Evolutionary conservation across 306 rosid genomes (phyloP), one percentile per base, ranked within the genome.

Genomic region (Abrus precatorius): DNA sequence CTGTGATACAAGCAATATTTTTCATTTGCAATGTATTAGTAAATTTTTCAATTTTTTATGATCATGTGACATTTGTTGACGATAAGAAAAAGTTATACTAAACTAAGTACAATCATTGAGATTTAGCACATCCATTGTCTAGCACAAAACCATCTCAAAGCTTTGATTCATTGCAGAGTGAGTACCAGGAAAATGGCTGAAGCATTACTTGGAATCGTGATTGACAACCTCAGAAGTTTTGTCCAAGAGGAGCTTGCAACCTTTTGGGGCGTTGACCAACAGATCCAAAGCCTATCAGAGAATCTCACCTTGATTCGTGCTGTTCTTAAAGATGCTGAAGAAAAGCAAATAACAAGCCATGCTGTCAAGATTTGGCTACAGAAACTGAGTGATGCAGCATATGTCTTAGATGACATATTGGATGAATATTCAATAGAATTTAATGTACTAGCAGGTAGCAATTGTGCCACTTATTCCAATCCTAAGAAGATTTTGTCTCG

Each of bases 311-410:
- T 48, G 13, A 78, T 78, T 4, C 13, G 1, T 11, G 84, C 78
- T 7, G 72, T 61, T 4, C 76, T 79, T 1, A 5, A 5, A 47
- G 83, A 79, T 41, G 87, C 82, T 1, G 87, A 80, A 55, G 56
- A 47, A 38, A 36, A 50, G 59, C 70, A 67, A 12, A 32, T 40
- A 3, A 27, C 36, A 4, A 28, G 30, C 5, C 28, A 6, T 5
- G 38, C 74, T 1, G 60, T 72, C 0, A 72, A 67, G 68, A 28
- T 10, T 13, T 85, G 85, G 85, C 20, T 85, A 28, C 47, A 54
- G 28, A 71, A 29, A 50, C 76, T 85, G 2, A 53, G 63, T 3
- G 85, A 81, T 50, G 88, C 49, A 0, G 36, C 67, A 3, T 3
- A 79, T 5, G 82, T 78, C 9, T 13, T 78, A 0, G 79, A 80